Evolutionary conservation across 2,329 filamentous ascomycete species (phyloP), one percentile per base, ranked within the genome.

Genomic region (Neopestalotiopsis rosae): DNA sequence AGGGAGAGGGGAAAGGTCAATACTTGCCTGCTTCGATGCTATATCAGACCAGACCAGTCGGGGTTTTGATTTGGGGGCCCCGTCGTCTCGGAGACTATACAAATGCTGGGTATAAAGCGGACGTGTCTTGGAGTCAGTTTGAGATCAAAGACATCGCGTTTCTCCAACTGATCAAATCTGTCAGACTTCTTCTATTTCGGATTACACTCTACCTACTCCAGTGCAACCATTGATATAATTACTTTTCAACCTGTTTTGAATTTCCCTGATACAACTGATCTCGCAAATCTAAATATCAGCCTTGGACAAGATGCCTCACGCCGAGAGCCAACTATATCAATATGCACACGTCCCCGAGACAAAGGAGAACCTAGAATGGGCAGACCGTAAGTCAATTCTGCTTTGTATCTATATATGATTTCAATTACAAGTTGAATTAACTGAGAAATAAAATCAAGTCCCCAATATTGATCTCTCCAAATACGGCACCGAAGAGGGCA

Each of bases 311-410:
- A 80, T 80, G 78, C 78, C 78, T 61, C 79, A 78, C 58, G 78
- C 77, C 5, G 71, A 75, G 10, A 45, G 61, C 2, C 72, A 77
- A 30, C 67, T 79, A 7, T 76, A 77, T n/a, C 77, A 79, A 13
- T 81, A 81, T 70, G 68, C 72, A 30, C 76, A 81, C 45, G 79
- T 81, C 69, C 75, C 76, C 1, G 79, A 81, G 74, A 81, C 79
- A 10, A 75, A 79, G 66, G 79, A 81, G 64, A 66, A 78, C 9
- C 75, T 81, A 0, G 79, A 80, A 57, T 81, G 79, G 79, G 79
- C 79, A 38, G 79, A 81, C 17, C 71, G 79, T 80, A 72, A 66
- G 74, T 72, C 0, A 7, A 7, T 4, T 10, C 28, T 38, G 17
- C 5, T 32, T 4, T 34, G 1, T 10, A n/a, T 24, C n/a, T 1